phyloP scores from a whole-genome alignment of 176 grass and related monocot genomes.

The Oryza coarctata region DNA sequence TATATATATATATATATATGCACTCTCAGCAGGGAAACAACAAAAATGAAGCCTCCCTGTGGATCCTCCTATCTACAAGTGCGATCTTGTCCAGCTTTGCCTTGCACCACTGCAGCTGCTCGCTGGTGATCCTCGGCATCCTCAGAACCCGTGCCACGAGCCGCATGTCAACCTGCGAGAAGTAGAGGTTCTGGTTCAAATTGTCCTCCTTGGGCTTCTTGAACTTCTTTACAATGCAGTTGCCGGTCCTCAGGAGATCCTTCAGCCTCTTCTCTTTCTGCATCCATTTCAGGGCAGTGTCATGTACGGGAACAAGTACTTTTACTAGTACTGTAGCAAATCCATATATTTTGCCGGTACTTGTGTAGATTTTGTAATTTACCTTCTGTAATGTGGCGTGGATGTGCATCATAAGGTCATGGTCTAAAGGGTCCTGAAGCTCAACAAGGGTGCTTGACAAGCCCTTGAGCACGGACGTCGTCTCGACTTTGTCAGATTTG shows the following conservation, averaged over 20 bases:
- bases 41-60: constrained; percentile 96
- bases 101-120: constrained; percentile 92
- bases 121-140: constrained; percentile 76
- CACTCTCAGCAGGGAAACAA: constrained; percentile 80
- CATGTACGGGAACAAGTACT: not conserved
- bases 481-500: constrained; percentile 73
- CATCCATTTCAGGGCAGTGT: not conserved
- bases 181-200: constrained; percentile 80
- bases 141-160: constrained; percentile 73
- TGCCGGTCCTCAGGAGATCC: constrained; percentile 80
- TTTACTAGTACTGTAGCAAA: not conserved
- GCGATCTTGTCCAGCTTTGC: constrained; percentile 77
- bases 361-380: not conserved
- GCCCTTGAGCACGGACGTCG: constrained; percentile 58
- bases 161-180: constrained; percentile 86
- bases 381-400: constrained; percentile 83
- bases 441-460: constrained; percentile 58
- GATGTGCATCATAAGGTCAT: constrained; percentile 62
- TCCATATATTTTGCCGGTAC: constrained; percentile 4
- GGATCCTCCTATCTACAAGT: constrained; percentile 69
- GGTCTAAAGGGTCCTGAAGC: constrained; percentile 68
- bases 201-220: constrained; percentile 91
- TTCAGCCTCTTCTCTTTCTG: constrained; percentile 94
- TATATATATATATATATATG: constrained; percentile 23
- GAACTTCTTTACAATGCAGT: constrained; percentile 96